Evolutionary conservation across 1,284 basidiomycete genomes (phyloP).

Genomic region (Meripilus lineatus): DNA sequence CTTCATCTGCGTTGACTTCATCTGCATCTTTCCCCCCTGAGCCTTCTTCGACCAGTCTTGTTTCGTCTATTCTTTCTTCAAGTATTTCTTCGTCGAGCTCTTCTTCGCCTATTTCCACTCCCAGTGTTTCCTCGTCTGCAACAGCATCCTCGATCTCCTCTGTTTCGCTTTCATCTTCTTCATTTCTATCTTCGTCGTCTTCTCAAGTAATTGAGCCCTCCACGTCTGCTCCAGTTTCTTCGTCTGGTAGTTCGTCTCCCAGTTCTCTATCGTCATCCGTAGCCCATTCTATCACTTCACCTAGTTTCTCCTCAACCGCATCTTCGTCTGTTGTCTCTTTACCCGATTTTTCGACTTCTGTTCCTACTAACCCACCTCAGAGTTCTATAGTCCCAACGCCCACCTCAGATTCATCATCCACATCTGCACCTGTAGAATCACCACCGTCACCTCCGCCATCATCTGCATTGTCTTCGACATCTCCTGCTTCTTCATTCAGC

Average conservation of each 20-base stretch:
- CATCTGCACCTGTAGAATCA: too few species aligned
- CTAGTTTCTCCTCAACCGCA: too few species aligned
- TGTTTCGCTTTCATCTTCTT: slow-evolving; percentile 29
- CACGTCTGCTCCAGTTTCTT: slow-evolving; percentile 15
- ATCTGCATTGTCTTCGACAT: too few species aligned
- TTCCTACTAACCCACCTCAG: too few species aligned
- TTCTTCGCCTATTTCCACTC: slow-evolving; percentile 33
- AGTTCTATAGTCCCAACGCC: too few species aligned
- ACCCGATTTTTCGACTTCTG: too few species aligned
- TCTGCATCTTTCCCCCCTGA: not conserved
- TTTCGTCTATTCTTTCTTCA: slow-evolving; percentile 21
- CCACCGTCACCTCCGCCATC: too few species aligned
- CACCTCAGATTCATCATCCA: too few species aligned
- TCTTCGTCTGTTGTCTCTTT: too few species aligned
- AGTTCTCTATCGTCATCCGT: not conserved
- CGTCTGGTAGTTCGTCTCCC: not conserved
- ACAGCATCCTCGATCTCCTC: slow-evolving; percentile 21
- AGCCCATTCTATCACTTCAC: too few species aligned
- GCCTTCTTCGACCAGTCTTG: not conserved
- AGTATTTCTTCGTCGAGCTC: slow-evolving; percentile 28
- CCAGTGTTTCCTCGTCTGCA: slow-evolving; percentile 26
- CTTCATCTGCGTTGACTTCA: slow-evolving; percentile 21
- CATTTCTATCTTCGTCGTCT: slow-evolving; percentile 26
- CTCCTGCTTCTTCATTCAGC: too few species aligned
- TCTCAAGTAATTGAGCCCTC: slow-evolving; percentile 26